A percentile compares a stretch with the other conserved stretches of the same genome.
These are phyloP conservation scores for Sporothrix dimorphospora DNA, from an alignment of 2,329 filamentous ascomycete genomes.

Conservation along the genomic window DNA sequence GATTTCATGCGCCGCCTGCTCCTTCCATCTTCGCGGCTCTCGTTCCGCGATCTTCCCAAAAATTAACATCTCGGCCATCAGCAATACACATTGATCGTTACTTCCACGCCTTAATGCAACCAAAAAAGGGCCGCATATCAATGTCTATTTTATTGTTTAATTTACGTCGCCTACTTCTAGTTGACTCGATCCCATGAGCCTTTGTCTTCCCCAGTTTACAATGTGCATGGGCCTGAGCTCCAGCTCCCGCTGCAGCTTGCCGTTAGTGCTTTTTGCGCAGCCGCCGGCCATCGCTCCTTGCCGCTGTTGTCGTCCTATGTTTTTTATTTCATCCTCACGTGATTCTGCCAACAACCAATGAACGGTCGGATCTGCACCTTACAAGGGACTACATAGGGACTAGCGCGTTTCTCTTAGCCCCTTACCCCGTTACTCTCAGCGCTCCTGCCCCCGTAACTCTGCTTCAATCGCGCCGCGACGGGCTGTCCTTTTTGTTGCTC, in stretches of 20 bases:
- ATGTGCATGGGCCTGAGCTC: conserved; percentile 11
- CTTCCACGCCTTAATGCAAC: background rate
- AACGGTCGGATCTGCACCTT: background rate
- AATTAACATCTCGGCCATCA: background rate
- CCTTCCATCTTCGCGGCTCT: background rate
- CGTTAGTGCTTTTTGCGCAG: conserved; percentile 1
- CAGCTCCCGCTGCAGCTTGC: conserved; percentile 20
- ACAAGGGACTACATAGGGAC: background rate
- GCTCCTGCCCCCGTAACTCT: background rate
- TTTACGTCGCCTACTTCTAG: background rate
- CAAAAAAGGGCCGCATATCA: background rate
- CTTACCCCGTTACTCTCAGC: conserved; percentile 5
- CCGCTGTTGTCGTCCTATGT: background rate
- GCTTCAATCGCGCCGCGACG: conserved; percentile 28
- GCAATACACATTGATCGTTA: background rate
- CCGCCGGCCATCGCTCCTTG: background rate
- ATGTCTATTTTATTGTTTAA: background rate
- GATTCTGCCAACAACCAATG: conserved; percentile 1
- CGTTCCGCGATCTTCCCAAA: conserved; percentile 16
- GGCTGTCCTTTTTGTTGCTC: background rate
- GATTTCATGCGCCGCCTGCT: conserved; percentile 11
- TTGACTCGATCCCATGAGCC: background rate
- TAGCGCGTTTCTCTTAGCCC: conserved; percentile 16
- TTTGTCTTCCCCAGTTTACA: conserved; percentile 7
- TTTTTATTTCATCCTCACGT: background rate